Conservation (phyloP, 78 protist genomes). For the Dictyostelium capitatum region DNA sequence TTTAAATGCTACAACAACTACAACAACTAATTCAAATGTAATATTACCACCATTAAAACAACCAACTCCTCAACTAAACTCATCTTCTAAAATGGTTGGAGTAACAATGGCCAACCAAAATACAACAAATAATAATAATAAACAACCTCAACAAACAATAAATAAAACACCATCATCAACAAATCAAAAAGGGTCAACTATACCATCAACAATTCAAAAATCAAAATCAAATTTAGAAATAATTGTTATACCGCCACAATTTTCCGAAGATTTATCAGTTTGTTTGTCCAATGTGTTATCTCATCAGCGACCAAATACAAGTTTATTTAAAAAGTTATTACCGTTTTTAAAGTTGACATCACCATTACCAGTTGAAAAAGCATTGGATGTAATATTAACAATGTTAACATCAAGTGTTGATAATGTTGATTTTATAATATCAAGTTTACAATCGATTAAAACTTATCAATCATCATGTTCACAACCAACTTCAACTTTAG, state of each 20-base stretch:
- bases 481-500: conserved; percentile 6
- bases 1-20: background rate
- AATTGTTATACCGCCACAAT: conserved; percentile 1
- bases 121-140: conserved; percentile 6
- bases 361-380: conserved; percentile 11
- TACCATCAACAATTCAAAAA: background rate
- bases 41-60: conserved; percentile 10
- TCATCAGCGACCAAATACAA: conserved; percentile 11
- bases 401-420: conserved; percentile 1
- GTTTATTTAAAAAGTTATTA: background rate
- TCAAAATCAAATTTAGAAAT: background rate
- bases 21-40: background rate
- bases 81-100: no score
- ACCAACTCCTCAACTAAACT: background rate
- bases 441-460: background rate
- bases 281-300: conserved; percentile 3
- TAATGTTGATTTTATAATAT: background rate
- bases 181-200: background rate
- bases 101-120: background rate
- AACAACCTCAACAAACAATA: background rate
- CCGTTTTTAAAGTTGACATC: conserved; percentile 34
- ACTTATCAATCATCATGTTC: background rate
- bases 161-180: background rate
- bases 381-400: conserved; percentile 33
- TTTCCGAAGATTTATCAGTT: background rate